phyloP scores from a whole-genome alignment of 257 asterid species.

The Solanum raphanifolium region DNA sequence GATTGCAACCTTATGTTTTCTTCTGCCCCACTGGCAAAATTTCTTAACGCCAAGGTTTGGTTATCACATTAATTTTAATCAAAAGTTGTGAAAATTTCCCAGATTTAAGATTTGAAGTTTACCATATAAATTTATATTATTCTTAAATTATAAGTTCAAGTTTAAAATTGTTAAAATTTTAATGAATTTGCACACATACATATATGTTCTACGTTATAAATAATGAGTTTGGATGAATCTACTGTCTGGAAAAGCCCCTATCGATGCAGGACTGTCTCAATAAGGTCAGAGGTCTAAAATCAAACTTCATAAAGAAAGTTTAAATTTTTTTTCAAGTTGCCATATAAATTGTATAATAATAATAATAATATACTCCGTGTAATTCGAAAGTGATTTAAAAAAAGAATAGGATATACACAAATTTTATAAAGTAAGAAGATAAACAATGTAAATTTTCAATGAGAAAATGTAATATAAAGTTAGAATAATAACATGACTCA shows the following conservation, averaged over 20 bases:
- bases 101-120: no score
- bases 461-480: not conserved
- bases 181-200: not conserved
- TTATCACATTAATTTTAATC: not conserved
- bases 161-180: not conserved
- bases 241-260: not conserved
- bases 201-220: not conserved
- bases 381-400: no score
- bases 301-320: no score
- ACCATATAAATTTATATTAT: no score
- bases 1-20: not conserved
- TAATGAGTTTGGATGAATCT: not conserved
- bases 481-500: not conserved
- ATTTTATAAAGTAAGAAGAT: not conserved
- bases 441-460: no score
- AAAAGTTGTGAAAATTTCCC: not conserved
- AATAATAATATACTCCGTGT: no score
- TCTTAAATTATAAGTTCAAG: not conserved
- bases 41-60: not conserved
- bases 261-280: not conserved
- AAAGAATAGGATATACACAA: not conserved
- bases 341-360: no score
- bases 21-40: not conserved
- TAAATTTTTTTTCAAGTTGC: no score
- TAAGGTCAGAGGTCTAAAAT: no score